These are phyloP conservation scores for Secale cereale DNA, from an alignment of 176 grass and related monocot species.

Conservation along the genomic window DNA sequence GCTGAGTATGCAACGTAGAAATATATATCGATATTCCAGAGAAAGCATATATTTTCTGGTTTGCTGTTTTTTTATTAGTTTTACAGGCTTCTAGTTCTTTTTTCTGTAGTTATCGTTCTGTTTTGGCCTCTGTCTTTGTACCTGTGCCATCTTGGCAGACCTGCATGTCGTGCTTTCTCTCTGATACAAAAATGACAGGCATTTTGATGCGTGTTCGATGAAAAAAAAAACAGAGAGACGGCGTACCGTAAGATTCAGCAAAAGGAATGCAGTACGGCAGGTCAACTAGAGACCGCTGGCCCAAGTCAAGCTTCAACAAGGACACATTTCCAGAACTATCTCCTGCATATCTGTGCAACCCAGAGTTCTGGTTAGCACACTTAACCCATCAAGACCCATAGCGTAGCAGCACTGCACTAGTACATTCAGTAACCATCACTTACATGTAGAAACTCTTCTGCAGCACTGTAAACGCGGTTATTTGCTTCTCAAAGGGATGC, in stretches of 20 bases:
- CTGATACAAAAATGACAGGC: too few relatives aligned
- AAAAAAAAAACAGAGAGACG: neutral
- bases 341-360: slow-evolving; percentile 64
- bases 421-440: neutral
- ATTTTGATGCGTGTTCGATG: neutral
- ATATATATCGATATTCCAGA: neutral
- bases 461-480: slow-evolving; percentile 60
- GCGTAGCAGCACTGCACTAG: neutral
- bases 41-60: too few relatives aligned
- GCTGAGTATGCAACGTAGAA: too few relatives aligned
- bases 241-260: slow-evolving; percentile 75
- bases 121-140: neutral
- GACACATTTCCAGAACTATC: slow-evolving; percentile 59
- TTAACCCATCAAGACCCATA: neutral
- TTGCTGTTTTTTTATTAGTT: neutral
- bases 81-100: neutral
- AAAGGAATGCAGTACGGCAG: slow-evolving; percentile 88
- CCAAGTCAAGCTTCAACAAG: slow-evolving; percentile 70
- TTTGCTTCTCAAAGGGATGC: slow-evolving; percentile 54
- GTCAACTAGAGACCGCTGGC: slow-evolving; percentile 44
- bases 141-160: too few relatives aligned
- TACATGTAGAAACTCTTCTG: slow-evolving; percentile 72
- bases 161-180: too few relatives aligned
- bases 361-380: slow-evolving; percentile 8
- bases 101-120: neutral